A percentile compares a stretch with the other conserved stretches of the same genome.
phyloP scores from a whole-genome alignment of 2,329 filamentous ascomycete species.

The Aspergillus ustus region DNA sequence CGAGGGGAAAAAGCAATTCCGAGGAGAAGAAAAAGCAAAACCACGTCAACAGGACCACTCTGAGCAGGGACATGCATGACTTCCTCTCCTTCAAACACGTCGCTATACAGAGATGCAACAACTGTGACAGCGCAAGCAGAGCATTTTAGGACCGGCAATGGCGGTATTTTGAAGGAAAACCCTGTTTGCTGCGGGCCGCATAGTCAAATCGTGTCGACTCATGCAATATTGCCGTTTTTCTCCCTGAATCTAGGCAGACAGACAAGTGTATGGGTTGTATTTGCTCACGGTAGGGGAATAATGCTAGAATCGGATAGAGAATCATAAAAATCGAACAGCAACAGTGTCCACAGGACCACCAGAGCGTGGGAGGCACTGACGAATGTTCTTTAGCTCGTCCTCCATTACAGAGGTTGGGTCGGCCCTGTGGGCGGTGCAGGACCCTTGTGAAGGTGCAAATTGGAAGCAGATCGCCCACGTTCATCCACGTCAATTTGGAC shows the following conservation, averaged over 20 bases:
- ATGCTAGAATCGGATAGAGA: not conserved
- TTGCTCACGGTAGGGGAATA: not conserved
- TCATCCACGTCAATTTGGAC: constrained; percentile 23
- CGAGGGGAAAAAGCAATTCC: constrained; percentile 8
- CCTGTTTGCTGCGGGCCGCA: not conserved
- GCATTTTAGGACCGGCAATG: not conserved
- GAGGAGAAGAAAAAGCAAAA: not conserved
- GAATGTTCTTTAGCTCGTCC: not conserved
- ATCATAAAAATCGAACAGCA: not conserved
- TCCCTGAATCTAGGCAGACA: constrained; percentile 2
- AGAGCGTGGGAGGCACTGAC: constrained; percentile 7
- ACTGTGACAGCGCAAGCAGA: not conserved
- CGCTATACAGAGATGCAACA: not conserved
- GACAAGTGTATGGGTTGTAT: not conserved
- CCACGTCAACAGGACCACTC: not conserved
- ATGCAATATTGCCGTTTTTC: constrained; percentile 20
- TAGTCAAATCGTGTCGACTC: not conserved
- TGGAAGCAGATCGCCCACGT: constrained; percentile 26
- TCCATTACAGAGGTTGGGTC: constrained; percentile 1
- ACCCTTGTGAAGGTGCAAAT: constrained; percentile 2
- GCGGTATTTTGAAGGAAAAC: not conserved
- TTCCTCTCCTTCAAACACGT: not conserved
- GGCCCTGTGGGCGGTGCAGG: constrained; percentile 19
- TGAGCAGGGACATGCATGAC: not conserved
- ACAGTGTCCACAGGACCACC: not conserved